Evolutionary conservation across 2,329 filamentous ascomycete genomes (phyloP), one percentile per base, ranked within the genome.

Genomic region (Sphaceloma murrayae): DNA sequence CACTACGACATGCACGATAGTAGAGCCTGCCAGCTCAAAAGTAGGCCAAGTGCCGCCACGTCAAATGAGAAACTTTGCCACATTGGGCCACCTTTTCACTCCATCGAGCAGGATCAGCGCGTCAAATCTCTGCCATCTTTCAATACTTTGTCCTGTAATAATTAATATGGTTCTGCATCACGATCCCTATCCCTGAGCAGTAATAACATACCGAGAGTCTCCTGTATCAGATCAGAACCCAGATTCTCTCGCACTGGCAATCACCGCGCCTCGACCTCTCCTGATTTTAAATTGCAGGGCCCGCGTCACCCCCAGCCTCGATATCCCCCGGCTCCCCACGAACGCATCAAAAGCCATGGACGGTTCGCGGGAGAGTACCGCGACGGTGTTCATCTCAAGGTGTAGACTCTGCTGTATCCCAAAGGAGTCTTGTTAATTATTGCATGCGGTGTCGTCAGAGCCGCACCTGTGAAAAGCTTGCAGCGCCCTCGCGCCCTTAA

Each of bases 101-200:
- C 21, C 36, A 40, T 40, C 13, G 22, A 18, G 17, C 36, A 40
- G 18, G 36, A 40, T 40, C 36, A 40, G 36, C 36, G 13, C 16
- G 14, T 18, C 17, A 14, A 36, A 36, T 36, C 14, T 36, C 17
- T 36, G 17, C 33, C 18, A 14, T 19, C 19, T 36, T 36, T 16
- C 36, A 40, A 40, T 40, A 40, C 27, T 8, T 16, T 24, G 29
- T 22, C 36, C 36, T 40, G 36, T 24, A 40, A 40, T 40, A 27
- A 40, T 29, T n/a, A n/a, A n/a, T n/a, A n/a, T n/a, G n/a, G n/a
- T n/a, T n/a, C n/a, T n/a, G n/a, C n/a, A n/a, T n/a, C n/a, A n/a
- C n/a, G n/a, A n/a, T n/a, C n/a, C n/a, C n/a, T n/a, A n/a, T n/a
- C n/a, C n/a, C n/a, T n/a, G n/a, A n/a, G n/a, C n/a, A n/a, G n/a